These are phyloP conservation scores for Aspergillus egyptiacus DNA, from an alignment of 495 filamentous ascomycete species.

Conservation along the genomic window DNA sequence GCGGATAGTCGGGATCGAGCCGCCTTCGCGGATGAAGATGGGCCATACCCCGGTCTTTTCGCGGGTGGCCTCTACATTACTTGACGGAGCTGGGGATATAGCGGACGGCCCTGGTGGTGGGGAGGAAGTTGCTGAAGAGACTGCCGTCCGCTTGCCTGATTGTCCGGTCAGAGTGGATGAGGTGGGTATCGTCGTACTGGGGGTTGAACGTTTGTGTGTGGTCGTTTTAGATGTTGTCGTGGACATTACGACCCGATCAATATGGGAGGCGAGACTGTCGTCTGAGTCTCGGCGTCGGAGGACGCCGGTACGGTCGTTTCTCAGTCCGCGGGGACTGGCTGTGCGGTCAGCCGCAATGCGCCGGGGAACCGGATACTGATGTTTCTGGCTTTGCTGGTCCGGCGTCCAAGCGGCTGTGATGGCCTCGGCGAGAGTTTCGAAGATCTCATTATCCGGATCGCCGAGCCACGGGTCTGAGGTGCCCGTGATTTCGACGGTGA, in stretches of 20 bases:
- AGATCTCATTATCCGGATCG: slow-evolving; percentile 84
- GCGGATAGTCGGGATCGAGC: slow-evolving; percentile 85
- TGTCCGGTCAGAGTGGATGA: slow-evolving; percentile 51
- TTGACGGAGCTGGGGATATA: background rate
- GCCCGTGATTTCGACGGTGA: slow-evolving; percentile 80
- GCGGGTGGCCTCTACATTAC: background rate
- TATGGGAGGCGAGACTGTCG: slow-evolving; percentile 42
- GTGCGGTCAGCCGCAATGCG: slow-evolving; percentile 13
- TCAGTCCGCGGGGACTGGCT: slow-evolving; percentile 8
- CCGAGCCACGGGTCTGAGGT: slow-evolving; percentile 96
- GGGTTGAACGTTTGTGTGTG: slow-evolving; percentile 32
- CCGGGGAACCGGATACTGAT: slow-evolving; percentile 29
- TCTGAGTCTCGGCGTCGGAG: slow-evolving; percentile 37
- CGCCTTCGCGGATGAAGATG: slow-evolving; percentile 92
- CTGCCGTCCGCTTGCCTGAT: slow-evolving; percentile 5
- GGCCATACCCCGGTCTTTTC: slow-evolving; percentile 27
- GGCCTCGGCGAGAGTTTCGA: slow-evolving; percentile 79
- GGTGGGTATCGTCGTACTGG: slow-evolving; percentile 43
- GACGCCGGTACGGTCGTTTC: slow-evolving; percentile 7
- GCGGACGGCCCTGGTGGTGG: background rate
- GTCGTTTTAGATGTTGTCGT: slow-evolving; percentile 38
- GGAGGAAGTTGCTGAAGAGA: background rate
- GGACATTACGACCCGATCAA: slow-evolving; percentile 43
- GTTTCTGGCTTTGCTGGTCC: slow-evolving; percentile 23
- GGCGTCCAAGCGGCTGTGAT: slow-evolving; percentile 73